Conservation (phyloP, 2,329 filamentous ascomycete genomes). For the Beauveria varroae region DNA sequence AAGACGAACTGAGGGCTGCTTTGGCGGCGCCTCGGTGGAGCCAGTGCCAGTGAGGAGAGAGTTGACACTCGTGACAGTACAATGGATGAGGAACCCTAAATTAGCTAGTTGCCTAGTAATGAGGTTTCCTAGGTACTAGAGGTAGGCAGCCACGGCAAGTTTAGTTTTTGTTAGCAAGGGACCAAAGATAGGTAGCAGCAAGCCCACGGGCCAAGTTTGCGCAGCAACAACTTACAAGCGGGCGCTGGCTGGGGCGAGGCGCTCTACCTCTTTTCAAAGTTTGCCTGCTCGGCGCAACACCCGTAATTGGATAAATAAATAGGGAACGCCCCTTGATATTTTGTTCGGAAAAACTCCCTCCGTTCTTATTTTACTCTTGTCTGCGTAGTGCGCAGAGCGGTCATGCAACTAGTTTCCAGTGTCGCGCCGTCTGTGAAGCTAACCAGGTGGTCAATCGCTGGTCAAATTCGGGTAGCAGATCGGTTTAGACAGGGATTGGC, state of each 20-base stretch:
- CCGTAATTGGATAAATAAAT: not conserved
- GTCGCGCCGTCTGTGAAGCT: too few relatives aligned
- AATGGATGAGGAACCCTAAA: too few relatives aligned
- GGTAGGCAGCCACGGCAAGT: not conserved
- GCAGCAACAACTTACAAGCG: not conserved
- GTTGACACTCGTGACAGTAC: too few relatives aligned
- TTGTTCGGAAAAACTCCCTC: not conserved
- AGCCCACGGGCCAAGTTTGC: slow-evolving; percentile 7
- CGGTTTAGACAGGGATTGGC: too few relatives aligned
- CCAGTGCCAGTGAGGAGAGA: not conserved
- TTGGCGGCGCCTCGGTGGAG: not conserved
- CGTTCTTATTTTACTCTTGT: too few relatives aligned
- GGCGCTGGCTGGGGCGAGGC: not conserved
- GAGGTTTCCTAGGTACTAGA: not conserved
- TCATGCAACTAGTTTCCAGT: too few relatives aligned
- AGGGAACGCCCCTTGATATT: not conserved
- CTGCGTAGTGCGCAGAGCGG: too few relatives aligned
- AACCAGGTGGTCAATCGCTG: too few relatives aligned
- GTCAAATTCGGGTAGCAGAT: not conserved
- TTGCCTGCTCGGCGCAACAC: not conserved
- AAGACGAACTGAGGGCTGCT: slow-evolving; percentile 1
- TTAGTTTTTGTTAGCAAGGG: too few relatives aligned
- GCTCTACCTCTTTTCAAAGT: not conserved
- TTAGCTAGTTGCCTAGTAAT: not conserved
- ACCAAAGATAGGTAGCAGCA: not conserved